A percentile compares a stretch with the other conserved stretches of the same genome.
These are phyloP conservation scores for Botrytis elliptica DNA, from an alignment of 2,329 filamentous ascomycete species.

Conservation along the genomic window DNA sequence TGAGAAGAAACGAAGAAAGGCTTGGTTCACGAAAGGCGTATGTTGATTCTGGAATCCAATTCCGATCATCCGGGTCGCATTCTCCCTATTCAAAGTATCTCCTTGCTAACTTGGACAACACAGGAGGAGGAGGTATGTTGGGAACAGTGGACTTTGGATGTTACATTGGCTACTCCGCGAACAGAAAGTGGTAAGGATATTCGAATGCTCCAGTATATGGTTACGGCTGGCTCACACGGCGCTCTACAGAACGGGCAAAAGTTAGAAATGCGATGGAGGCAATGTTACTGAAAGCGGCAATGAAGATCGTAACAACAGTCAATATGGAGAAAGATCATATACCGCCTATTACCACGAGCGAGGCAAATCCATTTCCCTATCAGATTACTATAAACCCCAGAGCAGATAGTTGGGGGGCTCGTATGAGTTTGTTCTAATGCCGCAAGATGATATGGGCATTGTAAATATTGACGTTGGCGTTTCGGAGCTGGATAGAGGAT, in stretches of 20 bases:
- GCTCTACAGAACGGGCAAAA: constrained; percentile 70
- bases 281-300: constrained; percentile 78
- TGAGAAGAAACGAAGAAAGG: constrained; percentile 85
- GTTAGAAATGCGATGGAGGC: constrained; percentile 89
- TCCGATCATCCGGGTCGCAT: constrained; percentile 17
- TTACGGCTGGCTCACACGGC: constrained; percentile 18
- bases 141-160: constrained; percentile 93
- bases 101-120: constrained; percentile 9
- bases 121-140: constrained; percentile 57
- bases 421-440: constrained; percentile 62
- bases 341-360: constrained; percentile 89
- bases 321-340: constrained; percentile 94
- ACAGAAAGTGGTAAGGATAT: constrained; percentile 74
- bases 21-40: constrained; percentile 77
- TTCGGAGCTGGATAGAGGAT: constrained; percentile 29
- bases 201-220: not conserved
- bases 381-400: constrained; percentile 87
- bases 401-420: constrained; percentile 72
- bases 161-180: constrained; percentile 85
- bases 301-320: constrained; percentile 86
- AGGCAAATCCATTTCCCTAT: constrained; percentile 92
- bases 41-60: constrained; percentile 10
- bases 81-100: not conserved
- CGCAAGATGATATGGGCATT: constrained; percentile 24
- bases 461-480: constrained; percentile 21